Percentiles rank a stretch among this genome's conserved stretches.
These are phyloP conservation scores for Sporothrix luriei DNA, from an alignment of 2,329 filamentous ascomycete species.

Conservation along the genomic window DNA sequence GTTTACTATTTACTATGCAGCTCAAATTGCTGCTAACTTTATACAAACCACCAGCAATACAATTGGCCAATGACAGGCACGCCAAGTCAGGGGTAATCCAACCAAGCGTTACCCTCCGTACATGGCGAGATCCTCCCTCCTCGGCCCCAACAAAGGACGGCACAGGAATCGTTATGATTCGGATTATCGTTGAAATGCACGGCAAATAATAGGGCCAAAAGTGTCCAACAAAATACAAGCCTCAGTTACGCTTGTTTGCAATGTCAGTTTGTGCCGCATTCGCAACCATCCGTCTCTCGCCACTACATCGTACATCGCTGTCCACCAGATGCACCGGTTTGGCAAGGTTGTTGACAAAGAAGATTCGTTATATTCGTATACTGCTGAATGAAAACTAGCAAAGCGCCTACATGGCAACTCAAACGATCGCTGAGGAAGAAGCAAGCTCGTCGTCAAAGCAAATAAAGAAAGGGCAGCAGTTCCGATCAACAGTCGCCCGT, in stretches of 20 bases:
- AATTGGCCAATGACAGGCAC: neutral
- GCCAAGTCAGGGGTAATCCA: neutral
- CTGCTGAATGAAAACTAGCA: slow-evolving; percentile 1
- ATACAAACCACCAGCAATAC: too few species aligned
- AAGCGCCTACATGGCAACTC: neutral
- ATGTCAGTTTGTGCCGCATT: neutral
- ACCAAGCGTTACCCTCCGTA: neutral
- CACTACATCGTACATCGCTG: too few species aligned
- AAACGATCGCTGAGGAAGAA: neutral
- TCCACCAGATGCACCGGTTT: neutral
- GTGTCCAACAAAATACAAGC: neutral
- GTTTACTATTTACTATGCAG: neutral
- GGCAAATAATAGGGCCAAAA: neutral
- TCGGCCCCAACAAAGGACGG: neutral
- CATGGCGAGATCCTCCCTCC: too few species aligned
- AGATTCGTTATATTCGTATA: neutral
- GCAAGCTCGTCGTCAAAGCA: neutral
- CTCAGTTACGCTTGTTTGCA: neutral
- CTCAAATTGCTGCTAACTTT: neutral
- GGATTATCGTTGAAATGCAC: neutral
- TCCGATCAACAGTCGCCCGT: neutral
- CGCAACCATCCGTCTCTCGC: neutral
- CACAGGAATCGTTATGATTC: neutral
- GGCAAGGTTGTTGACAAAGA: neutral
- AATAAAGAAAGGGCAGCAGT: neutral